Conservation (phyloP, 192 early-diverging fungal species). For the Geranomyces michiganensis region DNA sequence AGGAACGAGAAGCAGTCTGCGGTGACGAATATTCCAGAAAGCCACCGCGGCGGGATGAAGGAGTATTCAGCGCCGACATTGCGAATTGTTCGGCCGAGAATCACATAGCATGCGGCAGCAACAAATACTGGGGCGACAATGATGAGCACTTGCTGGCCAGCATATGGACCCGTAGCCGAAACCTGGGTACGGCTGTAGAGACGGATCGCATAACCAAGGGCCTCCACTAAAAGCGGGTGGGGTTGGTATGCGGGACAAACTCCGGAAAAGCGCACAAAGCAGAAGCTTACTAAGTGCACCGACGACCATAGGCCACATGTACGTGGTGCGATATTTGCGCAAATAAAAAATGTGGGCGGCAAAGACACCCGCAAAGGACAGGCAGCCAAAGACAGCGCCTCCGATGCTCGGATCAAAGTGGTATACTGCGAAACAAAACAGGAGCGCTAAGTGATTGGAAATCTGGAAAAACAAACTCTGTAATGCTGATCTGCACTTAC, state of each 20-base stretch:
- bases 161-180: constrained; percentile 15
- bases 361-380: not conserved
- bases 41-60: constrained; percentile 7
- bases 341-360: not conserved
- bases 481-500: too few relatives aligned
- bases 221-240: not conserved
- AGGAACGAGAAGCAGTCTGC: constrained; percentile 31
- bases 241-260: not conserved
- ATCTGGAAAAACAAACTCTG: too few relatives aligned
- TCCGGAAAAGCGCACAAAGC: not conserved
- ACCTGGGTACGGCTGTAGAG: not conserved
- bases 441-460: too few relatives aligned
- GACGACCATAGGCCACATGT: constrained; percentile 9
- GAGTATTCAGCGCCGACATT: constrained; percentile 19
- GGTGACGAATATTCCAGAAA: constrained; percentile 34
- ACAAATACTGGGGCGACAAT: constrained; percentile 35
- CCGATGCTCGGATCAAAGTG: not conserved
- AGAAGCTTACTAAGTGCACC: not conserved
- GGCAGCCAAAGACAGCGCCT: not conserved
- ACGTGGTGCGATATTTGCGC: not conserved
- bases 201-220: not conserved
- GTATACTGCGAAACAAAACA: not conserved
- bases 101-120: constrained; percentile 33
- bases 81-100: constrained; percentile 18
- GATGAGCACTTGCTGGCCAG: constrained; percentile 22